Percentiles rank a stretch among this genome's conserved stretches.
Evolutionary conservation across 31 red algal genomes (phyloP).

Genomic region (Odonthalia washingtoniensis): DNA sequence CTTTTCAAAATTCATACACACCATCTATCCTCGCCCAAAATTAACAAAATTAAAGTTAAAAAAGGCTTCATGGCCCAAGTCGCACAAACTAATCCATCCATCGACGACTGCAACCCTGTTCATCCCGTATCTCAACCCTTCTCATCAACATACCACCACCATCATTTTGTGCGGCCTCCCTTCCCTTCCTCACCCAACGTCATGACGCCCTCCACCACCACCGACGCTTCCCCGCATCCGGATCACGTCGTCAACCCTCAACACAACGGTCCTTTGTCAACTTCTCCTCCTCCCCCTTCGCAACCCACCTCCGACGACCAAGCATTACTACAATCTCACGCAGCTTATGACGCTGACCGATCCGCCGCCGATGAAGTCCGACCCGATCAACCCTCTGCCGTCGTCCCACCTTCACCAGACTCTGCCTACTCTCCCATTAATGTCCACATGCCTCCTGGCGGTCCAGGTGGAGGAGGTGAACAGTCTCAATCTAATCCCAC

Average conservation of each 20-base stretch:
- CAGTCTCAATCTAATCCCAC: not conserved
- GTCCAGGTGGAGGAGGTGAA: too few species aligned
- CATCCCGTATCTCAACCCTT: not conserved
- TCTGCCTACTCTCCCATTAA: not conserved
- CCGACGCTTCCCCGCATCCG: not conserved
- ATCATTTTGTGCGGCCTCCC: not conserved
- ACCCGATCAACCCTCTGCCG: not conserved
- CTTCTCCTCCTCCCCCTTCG: not conserved
- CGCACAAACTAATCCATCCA: not conserved
- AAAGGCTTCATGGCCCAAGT: conserved; percentile 2
- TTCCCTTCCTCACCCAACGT: not conserved
- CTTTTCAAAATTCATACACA: too few species aligned
- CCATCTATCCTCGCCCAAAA: too few species aligned
- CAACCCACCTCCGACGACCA: not conserved
- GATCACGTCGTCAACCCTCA: not conserved
- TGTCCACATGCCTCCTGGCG: too few species aligned
- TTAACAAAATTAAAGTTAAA: too few species aligned
- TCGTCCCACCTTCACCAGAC: not conserved
- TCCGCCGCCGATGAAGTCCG: not conserved
- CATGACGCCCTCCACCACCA: not conserved
- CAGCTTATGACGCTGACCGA: not conserved
- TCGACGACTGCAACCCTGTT: not conserved
- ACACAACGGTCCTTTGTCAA: not conserved
- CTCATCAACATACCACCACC: not conserved
- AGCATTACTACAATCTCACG: not conserved